Evolutionary conservation across 2,329 filamentous ascomycete species (phyloP), one percentile per base, ranked within the genome.

Genomic region (Emydomyces testavorans): DNA sequence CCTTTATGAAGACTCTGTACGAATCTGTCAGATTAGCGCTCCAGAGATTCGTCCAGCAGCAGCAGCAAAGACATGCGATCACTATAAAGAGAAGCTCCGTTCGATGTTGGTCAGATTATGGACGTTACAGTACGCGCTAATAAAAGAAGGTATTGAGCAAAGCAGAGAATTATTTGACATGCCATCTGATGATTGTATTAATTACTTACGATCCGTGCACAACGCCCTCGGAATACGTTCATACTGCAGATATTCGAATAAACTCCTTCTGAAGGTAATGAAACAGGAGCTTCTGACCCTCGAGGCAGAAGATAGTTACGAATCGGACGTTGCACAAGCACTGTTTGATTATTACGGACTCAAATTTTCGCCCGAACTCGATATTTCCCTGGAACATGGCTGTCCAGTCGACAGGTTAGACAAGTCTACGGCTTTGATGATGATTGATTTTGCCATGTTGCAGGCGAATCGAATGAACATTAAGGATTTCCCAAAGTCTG

Each of bases 401-500:
- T 94, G 89, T 57, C 76, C 79, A 0, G 66, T 78, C 0, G 85
- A 94, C 57, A 80, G 80, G 50, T 72, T 96, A 1, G 88, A 94
- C 61, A 82, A 82, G 56, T 76, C 79, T 31, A 86, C 86, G 50
- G 89, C 89, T 0, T 75, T 89, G 58, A 80, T 83, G 53, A 75
- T 95, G 40, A 79, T 94, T 8, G 85, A 94, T 52, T 85, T 89
- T 59, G 78, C 96, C 31, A 82, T 93, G 59, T 72, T 78, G 29
- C 79, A 95, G 50, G 86, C 86, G 1, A 82, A 82, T 42, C 81
- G 84, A 52, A 82, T 95, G 72, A 82, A 85, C 18, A 84, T 94
- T 70, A 94, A 90, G 58, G 92, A 96, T 55, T 69, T 96, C 15
- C 78, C 88, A 13, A 96, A 94, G 63, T 92, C 88, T 13, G 87